A percentile compares a stretch with the other conserved stretches of the same genome.
These are phyloP conservation scores for Piromyces sp. DNA, from an alignment of 192 early-diverging fungal species.

Conservation along the genomic window DNA sequence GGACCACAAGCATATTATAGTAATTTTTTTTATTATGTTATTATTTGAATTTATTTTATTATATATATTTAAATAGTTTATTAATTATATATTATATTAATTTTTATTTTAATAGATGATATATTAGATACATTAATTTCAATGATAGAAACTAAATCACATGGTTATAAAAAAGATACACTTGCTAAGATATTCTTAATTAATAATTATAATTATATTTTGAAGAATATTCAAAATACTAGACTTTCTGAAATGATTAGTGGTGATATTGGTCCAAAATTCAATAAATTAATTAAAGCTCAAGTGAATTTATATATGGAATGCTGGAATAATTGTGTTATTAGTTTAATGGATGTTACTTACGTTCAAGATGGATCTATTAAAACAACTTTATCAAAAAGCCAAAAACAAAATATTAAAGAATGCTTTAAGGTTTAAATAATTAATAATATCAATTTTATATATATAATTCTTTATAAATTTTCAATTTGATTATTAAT, in stretches of 20 bases:
- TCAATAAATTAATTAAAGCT: conserved; percentile 27
- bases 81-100: too few species aligned
- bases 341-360: conserved; percentile 53
- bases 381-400: conserved; percentile 36
- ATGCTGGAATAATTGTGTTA: conserved; percentile 59
- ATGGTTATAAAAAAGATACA: conserved; percentile 49
- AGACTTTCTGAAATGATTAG: conserved; percentile 31
- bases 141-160: conserved; percentile 48
- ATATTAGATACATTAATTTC: conserved; percentile 31
- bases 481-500: too few species aligned
- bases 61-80: too few species aligned
- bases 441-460: too few species aligned
- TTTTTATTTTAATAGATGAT: conserved; percentile 15
- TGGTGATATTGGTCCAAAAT: conserved; percentile 17
- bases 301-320: conserved; percentile 27
- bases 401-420: conserved; percentile 57
- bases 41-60: too few species aligned
- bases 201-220: conserved; percentile 66
- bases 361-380: conserved; percentile 45
- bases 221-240: conserved; percentile 34
- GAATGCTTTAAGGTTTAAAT: conserved; percentile 63
- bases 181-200: conserved; percentile 53
- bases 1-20: conserved; percentile 22
- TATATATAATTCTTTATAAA: too few species aligned
- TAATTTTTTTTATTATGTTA: too few species aligned